These are phyloP conservation scores for Pseudevernia furfuracea DNA, from an alignment of 495 filamentous ascomycete species.

Conservation along the genomic window DNA sequence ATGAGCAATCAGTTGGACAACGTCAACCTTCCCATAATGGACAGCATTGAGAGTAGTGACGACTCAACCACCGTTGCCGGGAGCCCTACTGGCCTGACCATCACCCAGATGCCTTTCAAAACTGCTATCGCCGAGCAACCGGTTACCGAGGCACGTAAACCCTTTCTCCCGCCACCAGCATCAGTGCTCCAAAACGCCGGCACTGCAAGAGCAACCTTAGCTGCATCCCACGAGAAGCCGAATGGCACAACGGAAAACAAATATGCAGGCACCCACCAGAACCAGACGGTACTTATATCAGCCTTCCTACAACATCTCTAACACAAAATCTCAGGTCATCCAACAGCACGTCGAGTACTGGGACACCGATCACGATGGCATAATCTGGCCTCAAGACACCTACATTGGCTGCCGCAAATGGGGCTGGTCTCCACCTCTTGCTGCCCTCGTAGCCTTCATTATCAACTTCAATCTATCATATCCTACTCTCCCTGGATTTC, in stretches of 20 bases:
- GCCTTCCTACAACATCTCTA: neutral
- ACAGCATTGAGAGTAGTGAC: neutral
- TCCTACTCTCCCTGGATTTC: neutral
- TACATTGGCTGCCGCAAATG: conserved; percentile 44
- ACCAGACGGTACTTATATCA: neutral
- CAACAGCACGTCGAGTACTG: conserved; percentile 51
- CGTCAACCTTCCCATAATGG: neutral
- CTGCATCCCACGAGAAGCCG: neutral
- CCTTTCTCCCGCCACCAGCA: neutral
- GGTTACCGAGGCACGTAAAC: neutral
- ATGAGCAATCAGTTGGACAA: neutral
- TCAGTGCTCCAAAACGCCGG: neutral
- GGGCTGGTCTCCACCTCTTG: conserved; percentile 44
- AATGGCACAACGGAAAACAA: neutral
- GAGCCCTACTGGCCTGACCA: neutral
- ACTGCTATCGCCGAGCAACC: neutral
- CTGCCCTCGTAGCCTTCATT: conserved; percentile 35
- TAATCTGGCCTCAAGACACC: conserved; percentile 47
- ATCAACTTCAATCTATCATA: conserved; percentile 33
- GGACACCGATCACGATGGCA: conserved; percentile 44
- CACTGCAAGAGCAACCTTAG: neutral
- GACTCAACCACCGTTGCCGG: neutral
- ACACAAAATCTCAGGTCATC: conserved; percentile 30
- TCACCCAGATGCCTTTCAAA: neutral
- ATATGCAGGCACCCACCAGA: neutral